Percentiles rank a stretch among this genome's conserved stretches.
Evolutionary conservation across 805 yeast genomes (phyloP).

Genomic region (Candida maesae): DNA sequence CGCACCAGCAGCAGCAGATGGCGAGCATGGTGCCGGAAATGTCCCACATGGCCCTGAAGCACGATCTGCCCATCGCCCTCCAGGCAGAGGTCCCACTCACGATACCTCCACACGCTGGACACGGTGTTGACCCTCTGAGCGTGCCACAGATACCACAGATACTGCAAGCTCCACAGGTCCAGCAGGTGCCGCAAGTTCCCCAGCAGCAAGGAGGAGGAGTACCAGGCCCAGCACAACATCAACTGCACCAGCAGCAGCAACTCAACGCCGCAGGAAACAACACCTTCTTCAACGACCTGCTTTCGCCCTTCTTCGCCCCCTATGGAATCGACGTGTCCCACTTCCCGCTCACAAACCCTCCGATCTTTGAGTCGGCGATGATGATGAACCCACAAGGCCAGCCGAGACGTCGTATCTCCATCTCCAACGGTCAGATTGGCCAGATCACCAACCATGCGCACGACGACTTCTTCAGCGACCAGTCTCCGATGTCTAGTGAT

Average conservation of each 20-base stretch:
- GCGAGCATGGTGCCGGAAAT: conserved; percentile 2
- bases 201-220: no score
- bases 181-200: no score
- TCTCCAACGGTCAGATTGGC: conserved; percentile 82
- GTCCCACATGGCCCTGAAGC: not conserved
- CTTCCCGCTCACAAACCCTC: conserved; percentile 43
- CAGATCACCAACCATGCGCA: conserved; percentile 50
- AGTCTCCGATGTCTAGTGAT: conserved; percentile 8
- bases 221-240: no score
- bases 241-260: not conserved
- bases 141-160: no score
- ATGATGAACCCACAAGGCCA: conserved; percentile 32
- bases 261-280: conserved; percentile 9
- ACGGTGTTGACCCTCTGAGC: no score
- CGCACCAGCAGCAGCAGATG: conserved; percentile 8
- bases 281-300: conserved; percentile 29
- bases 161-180: no score
- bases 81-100: not conserved
- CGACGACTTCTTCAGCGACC: conserved; percentile 27
- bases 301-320: conserved; percentile 41
- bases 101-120: not conserved
- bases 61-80: not conserved
- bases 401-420: conserved; percentile 64
- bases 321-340: conserved; percentile 42
- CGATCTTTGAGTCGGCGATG: conserved; percentile 43